Evolutionary conservation across 139 green algal genomes (phyloP), one percentile per base, ranked within the genome.

Genomic region (Haematococcus lacustris): DNA sequence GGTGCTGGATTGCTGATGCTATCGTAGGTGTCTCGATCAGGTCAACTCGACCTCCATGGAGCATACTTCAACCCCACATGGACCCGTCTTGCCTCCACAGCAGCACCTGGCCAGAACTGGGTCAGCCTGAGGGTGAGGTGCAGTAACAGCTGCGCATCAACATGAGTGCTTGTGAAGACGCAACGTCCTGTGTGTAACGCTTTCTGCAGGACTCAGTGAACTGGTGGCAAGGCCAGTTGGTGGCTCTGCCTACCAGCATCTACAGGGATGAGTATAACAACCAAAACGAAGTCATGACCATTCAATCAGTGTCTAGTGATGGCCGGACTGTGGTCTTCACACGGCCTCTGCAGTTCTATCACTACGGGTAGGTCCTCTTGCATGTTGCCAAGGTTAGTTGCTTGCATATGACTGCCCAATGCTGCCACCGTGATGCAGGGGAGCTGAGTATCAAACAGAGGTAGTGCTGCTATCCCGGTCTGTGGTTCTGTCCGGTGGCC

Each of bases 211-310:
- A 86, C 13, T 4, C 76, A 0, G 80, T 83, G 3, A 41, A 61
- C 37, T 89, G 83, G 83, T 51, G 76, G 64, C 71, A 74, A 17
- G 78, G 78, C 26, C 83, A 89, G 78, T 74, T 86, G 51, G 51
- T 85, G 6, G 76, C 78, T 17, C 32, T 89, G 2, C 67, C 75
- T 28, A 89, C 83, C 23, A 81, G 63, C 74, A 82, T 82, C 25
- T 89, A 70, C 70, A 66, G 78, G 35, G 83, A 89, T 40, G 80
- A 85, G 74, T 76, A 77, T 68, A 66, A 82, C 38, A 89, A 89
- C 71, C 78, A 87, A 53, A 88, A 88, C 66, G 82, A 88, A 74
- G 82, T 85, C 9, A 43, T 71, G 33, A 77, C 70, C 38, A 64
- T 88, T 6, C 23, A 39, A 3, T 71, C 59, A 7, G 70, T 86